phyloP scores from a whole-genome alignment of 176 grass and related monocot genomes.

The Zizania latifolia region DNA sequence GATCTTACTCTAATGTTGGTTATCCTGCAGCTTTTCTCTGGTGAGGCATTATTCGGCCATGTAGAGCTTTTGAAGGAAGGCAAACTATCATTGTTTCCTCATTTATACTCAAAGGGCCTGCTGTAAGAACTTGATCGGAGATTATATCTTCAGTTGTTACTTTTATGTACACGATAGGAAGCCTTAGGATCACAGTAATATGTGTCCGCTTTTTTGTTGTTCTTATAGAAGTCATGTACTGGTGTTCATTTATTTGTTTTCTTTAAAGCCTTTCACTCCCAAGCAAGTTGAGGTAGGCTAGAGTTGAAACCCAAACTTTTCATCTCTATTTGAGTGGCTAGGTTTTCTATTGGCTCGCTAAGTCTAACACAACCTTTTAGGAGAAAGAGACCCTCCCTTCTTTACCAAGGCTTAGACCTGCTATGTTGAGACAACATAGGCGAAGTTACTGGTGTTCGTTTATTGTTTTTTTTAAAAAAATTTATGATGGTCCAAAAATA shows the following conservation, averaged over 20 bases:
- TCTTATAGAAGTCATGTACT: slow-evolving; percentile 1
- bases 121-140: slow-evolving; percentile 52
- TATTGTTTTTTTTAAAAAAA: no score
- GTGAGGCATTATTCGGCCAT: slow-evolving; percentile 73
- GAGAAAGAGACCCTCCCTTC: no score
- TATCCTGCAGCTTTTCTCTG: slow-evolving; percentile 64
- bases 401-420: no score
- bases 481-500: neutral
- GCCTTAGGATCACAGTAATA: neutral
- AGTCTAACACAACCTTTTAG: no score
- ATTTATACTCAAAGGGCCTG: slow-evolving; percentile 59
- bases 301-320: no score
- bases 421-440: no score
- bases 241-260: slow-evolving; percentile 25
- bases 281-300: no score
- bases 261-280: no score
- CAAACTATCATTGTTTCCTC: slow-evolving; percentile 48
- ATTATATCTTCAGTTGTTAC: neutral
- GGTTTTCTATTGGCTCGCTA: no score
- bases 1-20: slow-evolving; percentile 10
- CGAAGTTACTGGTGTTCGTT: slow-evolving; percentile 22
- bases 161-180: slow-evolving; percentile 7
- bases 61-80: slow-evolving; percentile 67
- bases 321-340: no score
- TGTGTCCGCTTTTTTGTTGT: neutral